These are phyloP conservation scores for Rhizophagus sp. DNA, from an alignment of 192 early-diverging fungal genomes.

Conservation along the genomic window DNA sequence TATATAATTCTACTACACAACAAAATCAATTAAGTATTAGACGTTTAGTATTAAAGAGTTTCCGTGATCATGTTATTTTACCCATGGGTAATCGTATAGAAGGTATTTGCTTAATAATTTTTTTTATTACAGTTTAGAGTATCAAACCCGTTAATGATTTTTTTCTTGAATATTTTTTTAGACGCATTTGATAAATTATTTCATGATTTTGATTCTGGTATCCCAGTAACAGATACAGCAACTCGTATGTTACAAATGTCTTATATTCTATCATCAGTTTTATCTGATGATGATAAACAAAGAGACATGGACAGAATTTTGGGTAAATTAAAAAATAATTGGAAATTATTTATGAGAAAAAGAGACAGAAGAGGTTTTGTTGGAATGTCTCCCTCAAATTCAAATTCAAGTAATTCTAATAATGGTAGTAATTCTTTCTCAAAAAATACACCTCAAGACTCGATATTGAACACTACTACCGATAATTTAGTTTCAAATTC, in stretches of 20 bases:
- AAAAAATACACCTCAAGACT: neutral
- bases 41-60: slow-evolving; percentile 60
- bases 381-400: slow-evolving; percentile 38
- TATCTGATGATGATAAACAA: slow-evolving; percentile 50
- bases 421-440: neutral
- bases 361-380: slow-evolving; percentile 58
- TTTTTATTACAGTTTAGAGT: neutral
- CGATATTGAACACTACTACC: neutral
- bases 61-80: slow-evolving; percentile 67
- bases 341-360: slow-evolving; percentile 55
- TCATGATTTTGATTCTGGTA: slow-evolving; percentile 63
- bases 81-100: slow-evolving; percentile 61
- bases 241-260: slow-evolving; percentile 76
- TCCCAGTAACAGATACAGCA: slow-evolving; percentile 63
- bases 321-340: slow-evolving; percentile 53
- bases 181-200: slow-evolving; percentile 65
- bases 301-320: slow-evolving; percentile 53
- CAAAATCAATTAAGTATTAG: slow-evolving; percentile 42
- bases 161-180: slow-evolving; percentile 29
- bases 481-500: neutral
- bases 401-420: neutral
- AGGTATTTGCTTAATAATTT: slow-evolving; percentile 43
- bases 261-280: slow-evolving; percentile 57
- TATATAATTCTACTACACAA: slow-evolving; percentile 27
- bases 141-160: neutral